Percentiles rank a stretch among this genome's conserved stretches.
phyloP scores from a whole-genome alignment of 805 yeast species.

The Barnettozyma sp. region DNA sequence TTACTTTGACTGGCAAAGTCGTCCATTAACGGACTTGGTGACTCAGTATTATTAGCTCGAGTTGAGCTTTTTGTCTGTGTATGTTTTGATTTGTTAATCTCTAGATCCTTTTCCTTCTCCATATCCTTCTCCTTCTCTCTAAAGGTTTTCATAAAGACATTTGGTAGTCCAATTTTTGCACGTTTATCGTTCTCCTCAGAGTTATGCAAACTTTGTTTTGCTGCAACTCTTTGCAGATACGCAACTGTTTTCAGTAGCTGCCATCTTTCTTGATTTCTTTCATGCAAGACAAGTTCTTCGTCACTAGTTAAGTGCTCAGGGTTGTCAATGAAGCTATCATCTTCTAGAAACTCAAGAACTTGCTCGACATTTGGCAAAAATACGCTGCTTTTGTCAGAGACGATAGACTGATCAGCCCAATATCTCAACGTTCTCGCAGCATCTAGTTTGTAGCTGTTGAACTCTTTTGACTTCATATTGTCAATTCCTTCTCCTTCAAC shows the following conservation, averaged over 20 bases:
- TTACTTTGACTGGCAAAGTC: constrained; percentile 2
- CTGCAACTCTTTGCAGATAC: constrained; percentile 60
- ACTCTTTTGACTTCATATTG: constrained; percentile 40
- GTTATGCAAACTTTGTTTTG: constrained; percentile 37
- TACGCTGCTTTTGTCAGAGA: constrained; percentile 29
- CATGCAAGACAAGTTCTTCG: constrained; percentile 32
- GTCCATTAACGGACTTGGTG: constrained; percentile 1
- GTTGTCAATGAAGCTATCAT: constrained; percentile 31
- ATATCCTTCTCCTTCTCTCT: constrained; percentile 6
- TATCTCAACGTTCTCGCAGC: constrained; percentile 49
- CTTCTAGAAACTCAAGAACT: constrained; percentile 48
- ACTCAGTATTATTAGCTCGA: background rate
- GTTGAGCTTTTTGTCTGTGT: background rate
- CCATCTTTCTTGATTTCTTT: constrained; percentile 57
- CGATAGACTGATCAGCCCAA: constrained; percentile 44
- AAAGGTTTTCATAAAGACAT: constrained; percentile 4
- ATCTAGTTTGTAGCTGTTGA: constrained; percentile 43
- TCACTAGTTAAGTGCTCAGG: constrained; percentile 28
- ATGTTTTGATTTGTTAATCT: background rate
- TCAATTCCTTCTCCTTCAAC: constrained; percentile 76
- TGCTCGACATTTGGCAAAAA: constrained; percentile 54
- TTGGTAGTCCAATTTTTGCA: constrained; percentile 16
- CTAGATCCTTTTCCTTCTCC: background rate
- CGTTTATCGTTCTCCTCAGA: constrained; percentile 36
- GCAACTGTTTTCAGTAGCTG: constrained; percentile 61